Evolutionary conservation across 257 asterid species (phyloP), one percentile per base, ranked within the genome.

Genomic region (Solanum pennellii): DNA sequence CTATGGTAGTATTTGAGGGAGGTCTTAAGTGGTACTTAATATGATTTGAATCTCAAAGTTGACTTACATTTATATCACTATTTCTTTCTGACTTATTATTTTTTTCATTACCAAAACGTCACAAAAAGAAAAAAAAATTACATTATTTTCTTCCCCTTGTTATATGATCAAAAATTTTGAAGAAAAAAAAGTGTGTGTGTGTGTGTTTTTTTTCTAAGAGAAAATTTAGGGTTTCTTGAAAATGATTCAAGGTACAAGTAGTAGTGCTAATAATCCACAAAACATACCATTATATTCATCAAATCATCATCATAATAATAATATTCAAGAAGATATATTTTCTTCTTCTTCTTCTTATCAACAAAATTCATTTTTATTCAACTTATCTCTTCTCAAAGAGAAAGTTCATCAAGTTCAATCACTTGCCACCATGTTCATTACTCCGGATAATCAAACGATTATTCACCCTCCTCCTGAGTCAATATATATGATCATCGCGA

Each of bases 361-460:
- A 12, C 66, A 92, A 41, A 41, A 69, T 25, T 87, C 90, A 77
- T 95, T 96, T 87, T 91, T 95, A 23, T 93, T 91, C 92, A 92
- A 93, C 86, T 92, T 96, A 1, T 94, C 98, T 3, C 41, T 94
- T 79, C 92, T 96, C 23, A 93, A 91, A 77, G 96, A 92, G 23
- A 94, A 92, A 84, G 91, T 95, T 68, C 91, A 93, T 56, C 98
- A 96, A 56, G 90, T 94, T 2, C 93, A 94, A 29, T 92, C 98
- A 9, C 89, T 95, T 14, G 94, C 96, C 25, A 76, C 89, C 45
- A 87, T 93, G 12, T 88, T 92, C 82, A 9, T 94, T 49, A 84
- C 95, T 1, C 77, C 91, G 0, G 89, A 90, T 83, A 83, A 90
- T 69, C 87, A 89, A 60, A 59, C 45, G 0, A 47, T 80, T 47